Evolutionary conservation across 495 filamentous ascomycete species (phyloP).

Genomic region (Tuber umbilicatum): DNA sequence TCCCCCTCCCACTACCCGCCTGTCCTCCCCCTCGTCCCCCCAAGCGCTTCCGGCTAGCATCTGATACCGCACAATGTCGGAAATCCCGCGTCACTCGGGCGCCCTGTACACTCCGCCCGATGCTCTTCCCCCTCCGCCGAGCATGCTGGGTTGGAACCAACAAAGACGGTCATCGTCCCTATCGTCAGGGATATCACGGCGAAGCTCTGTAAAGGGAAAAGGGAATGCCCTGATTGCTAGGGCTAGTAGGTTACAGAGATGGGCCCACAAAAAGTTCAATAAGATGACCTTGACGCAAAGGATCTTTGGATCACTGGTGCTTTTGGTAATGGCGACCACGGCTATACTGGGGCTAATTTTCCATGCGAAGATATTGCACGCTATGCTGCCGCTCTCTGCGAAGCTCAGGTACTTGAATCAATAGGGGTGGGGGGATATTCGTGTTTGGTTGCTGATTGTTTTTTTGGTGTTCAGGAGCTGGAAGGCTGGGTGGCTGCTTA

Average conservation of each 20-base stretch:
- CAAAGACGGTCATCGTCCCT: constrained; percentile 19
- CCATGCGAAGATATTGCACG: constrained; percentile 38
- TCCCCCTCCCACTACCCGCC: not conserved
- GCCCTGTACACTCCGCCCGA: constrained; percentile 37
- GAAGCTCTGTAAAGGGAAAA: constrained; percentile 6
- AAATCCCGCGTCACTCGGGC: constrained; percentile 39
- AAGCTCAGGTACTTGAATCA: constrained; percentile 28
- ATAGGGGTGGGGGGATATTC: not conserved
- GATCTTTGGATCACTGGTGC: constrained; percentile 29
- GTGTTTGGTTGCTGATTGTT: not conserved
- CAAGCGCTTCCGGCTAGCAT: constrained; percentile 1
- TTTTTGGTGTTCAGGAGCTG: constrained; percentile 37
- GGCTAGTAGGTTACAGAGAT: constrained; percentile 25
- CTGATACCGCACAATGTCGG: constrained; percentile 24
- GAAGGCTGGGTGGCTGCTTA: constrained; percentile 61
- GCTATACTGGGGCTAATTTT: constrained; percentile 38
- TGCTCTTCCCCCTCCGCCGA: constrained; percentile 23
- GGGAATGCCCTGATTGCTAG: constrained; percentile 10
- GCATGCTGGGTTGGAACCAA: constrained; percentile 23
- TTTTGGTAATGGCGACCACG: constrained; percentile 15
- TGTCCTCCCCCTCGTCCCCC: constrained; percentile 6
- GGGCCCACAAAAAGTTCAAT: constrained; percentile 32
- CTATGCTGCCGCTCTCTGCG: constrained; percentile 31
- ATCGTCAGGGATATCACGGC: constrained; percentile 12
- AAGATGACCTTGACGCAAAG: constrained; percentile 35